A percentile compares a stretch with the other conserved stretches of the same genome.
Evolutionary conservation across 805 yeast genomes (phyloP).

Genomic region (Pichia phayaonensis): DNA sequence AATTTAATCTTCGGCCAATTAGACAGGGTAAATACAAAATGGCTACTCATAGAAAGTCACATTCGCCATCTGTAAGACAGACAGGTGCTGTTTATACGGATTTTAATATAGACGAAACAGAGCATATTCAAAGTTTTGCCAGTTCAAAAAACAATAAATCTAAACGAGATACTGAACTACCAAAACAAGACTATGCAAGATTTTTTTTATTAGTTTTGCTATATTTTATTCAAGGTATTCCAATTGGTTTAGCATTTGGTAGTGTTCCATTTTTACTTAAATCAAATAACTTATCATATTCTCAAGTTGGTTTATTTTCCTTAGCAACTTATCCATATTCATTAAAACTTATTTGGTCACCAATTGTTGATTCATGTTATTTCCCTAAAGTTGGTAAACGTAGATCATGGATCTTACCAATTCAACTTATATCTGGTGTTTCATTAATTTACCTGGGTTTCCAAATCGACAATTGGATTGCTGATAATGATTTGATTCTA

Average conservation of each 20-base stretch:
- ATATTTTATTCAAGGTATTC: constrained; percentile 90
- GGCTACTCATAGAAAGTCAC: constrained; percentile 6
- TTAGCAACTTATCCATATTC: constrained; percentile 94
- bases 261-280: constrained; percentile 86
- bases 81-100: constrained; percentile 1
- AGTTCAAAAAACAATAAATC: neutral
- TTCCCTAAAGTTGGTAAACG: constrained; percentile 66
- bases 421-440: constrained; percentile 72
- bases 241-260: constrained; percentile 94
- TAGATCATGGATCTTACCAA: constrained; percentile 90
- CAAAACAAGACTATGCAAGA: constrained; percentile 55
- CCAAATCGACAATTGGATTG: constrained; percentile 41
- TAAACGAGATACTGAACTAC: constrained; percentile 16
- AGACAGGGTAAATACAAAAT: neutral
- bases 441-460: constrained; percentile 61
- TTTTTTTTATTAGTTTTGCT: constrained; percentile 65
- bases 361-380: constrained; percentile 86
- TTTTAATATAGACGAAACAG: constrained; percentile 6
- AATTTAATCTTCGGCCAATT: neutral
- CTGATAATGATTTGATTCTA: constrained; percentile 34
- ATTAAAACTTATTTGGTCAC: constrained; percentile 88
- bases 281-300: constrained; percentile 64
- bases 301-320: constrained; percentile 86
- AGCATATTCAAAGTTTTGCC: constrained; percentile 1
- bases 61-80: constrained; percentile 1